Evolutionary conservation across 345 rosid species (phyloP).

Genomic region (Eucalyptus tenuipes): DNA sequence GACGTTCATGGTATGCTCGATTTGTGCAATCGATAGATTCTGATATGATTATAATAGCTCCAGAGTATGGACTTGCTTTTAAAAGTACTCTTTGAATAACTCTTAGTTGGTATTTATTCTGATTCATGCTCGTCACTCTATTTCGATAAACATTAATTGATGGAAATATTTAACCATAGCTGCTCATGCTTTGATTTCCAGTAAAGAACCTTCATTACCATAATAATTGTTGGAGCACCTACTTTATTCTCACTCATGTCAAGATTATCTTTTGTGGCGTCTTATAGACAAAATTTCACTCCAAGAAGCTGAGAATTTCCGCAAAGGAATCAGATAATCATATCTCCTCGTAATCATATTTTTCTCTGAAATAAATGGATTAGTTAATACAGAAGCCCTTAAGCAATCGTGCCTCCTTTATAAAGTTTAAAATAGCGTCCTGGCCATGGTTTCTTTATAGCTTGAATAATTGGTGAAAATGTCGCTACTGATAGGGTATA

Average conservation of each 20-base stretch:
- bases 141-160: background rate
- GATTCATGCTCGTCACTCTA: background rate
- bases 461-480: background rate
- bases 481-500: background rate
- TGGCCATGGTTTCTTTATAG: background rate
- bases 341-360: background rate
- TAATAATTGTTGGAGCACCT: background rate
- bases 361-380: background rate
- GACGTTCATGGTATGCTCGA: slow-evolving; percentile 67
- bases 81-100: background rate
- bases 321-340: background rate
- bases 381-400: background rate
- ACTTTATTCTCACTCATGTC: background rate
- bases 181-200: background rate
- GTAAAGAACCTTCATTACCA: background rate
- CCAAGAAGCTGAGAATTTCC: background rate
- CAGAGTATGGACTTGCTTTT: background rate
- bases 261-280: background rate
- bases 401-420: background rate
- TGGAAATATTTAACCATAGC: background rate
- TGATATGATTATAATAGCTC: background rate
- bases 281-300: background rate
- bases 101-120: background rate
- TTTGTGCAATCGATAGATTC: background rate
- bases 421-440: background rate